Conservation (phyloP, 2,329 filamentous ascomycete species). For the Colletotrichum sojae region DNA sequence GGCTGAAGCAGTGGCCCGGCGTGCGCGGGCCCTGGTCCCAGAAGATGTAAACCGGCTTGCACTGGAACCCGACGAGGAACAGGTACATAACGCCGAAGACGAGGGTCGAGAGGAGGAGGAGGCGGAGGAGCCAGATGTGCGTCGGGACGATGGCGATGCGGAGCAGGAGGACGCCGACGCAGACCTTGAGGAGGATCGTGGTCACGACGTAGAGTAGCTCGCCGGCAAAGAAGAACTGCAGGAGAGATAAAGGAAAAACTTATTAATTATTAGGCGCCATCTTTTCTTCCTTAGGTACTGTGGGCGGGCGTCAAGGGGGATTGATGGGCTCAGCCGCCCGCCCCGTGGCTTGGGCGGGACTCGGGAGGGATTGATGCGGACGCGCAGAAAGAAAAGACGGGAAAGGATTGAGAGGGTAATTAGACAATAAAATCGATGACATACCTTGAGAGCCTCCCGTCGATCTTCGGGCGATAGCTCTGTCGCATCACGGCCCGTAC, state of each 20-base stretch:
- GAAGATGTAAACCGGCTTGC: slow-evolving; percentile 53
- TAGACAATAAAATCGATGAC: neutral
- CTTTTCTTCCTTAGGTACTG: no score
- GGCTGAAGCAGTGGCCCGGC: slow-evolving; percentile 49
- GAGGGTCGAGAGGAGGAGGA: slow-evolving; percentile 51
- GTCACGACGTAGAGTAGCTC: slow-evolving; percentile 55
- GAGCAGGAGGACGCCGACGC: slow-evolving; percentile 57
- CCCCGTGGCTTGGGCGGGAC: no score
- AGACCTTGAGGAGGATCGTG: slow-evolving; percentile 50
- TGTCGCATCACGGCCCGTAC: slow-evolving; percentile 43
- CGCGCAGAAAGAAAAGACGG: no score
- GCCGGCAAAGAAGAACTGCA: slow-evolving; percentile 54
- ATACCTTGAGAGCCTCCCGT: slow-evolving; percentile 48
- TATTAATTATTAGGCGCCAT: neutral
- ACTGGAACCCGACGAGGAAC: slow-evolving; percentile 57
- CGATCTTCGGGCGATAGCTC: slow-evolving; percentile 40
- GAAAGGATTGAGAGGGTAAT: no score
- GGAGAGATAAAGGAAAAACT: no score
- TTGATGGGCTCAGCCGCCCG: no score
- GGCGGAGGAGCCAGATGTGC: slow-evolving; percentile 53
- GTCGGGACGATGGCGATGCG: slow-evolving; percentile 53
- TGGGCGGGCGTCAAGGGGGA: no score
- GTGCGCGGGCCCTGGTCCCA: slow-evolving; percentile 49
- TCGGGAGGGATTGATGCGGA: no score
- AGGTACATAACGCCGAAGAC: slow-evolving; percentile 54